A percentile compares a stretch with the other conserved stretches of the same genome.
Conservation (phyloP, 1,284 basidiomycete species). For the Puccinia polysora region DNA sequence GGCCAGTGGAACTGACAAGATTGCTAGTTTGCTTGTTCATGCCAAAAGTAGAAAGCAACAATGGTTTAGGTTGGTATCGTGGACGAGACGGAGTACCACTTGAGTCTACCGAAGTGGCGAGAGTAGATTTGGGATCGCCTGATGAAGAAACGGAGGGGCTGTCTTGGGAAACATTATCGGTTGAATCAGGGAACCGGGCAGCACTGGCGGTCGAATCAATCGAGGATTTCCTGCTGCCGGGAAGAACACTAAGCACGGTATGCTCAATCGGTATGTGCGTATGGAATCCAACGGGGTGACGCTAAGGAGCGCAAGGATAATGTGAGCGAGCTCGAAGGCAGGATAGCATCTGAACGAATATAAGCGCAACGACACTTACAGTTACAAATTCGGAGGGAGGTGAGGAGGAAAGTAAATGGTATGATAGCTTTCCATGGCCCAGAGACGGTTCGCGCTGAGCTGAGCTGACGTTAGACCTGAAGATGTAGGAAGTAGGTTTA, state of each 20-base stretch:
- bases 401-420: no score
- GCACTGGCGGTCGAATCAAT: background rate
- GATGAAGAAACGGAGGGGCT: background rate
- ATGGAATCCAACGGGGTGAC: background rate
- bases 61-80: constrained; percentile 19
- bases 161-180: background rate
- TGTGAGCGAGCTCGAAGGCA: no score
- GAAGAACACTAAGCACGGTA: background rate
- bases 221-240: background rate
- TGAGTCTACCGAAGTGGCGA: constrained; percentile 10
- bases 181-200: background rate
- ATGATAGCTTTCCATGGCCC: no score
- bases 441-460: no score
- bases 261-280: constrained; percentile 1
- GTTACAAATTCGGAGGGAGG: no score
- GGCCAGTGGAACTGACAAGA: background rate
- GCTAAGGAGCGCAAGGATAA: no score
- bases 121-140: background rate
- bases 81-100: background rate
- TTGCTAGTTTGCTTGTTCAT: background rate
- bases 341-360: no score
- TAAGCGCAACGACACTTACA: no score
- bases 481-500: no score
- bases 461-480: no score
- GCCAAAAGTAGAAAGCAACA: constrained; percentile 25